Evolutionary conservation across 2,329 filamentous ascomycete species (phyloP).

Genomic region (Paraconiothyrium brasiliense): DNA sequence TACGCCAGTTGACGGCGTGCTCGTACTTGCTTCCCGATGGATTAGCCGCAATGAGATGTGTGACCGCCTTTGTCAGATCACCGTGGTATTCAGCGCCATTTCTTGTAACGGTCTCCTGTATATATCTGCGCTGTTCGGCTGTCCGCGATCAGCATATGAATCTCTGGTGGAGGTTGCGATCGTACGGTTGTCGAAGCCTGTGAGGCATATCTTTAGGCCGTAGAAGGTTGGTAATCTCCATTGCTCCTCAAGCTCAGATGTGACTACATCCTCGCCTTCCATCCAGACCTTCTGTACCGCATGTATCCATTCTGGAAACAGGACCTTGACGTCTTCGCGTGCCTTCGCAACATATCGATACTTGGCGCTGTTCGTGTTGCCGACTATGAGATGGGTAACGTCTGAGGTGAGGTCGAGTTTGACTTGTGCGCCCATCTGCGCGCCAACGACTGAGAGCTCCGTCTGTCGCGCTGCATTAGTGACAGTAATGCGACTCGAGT

Average conservation of each 20-base stretch:
- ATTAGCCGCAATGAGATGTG: conserved; percentile 83
- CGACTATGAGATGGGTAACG: conserved; percentile 93
- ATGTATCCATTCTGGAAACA: conserved; percentile 85
- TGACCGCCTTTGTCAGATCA: conserved; percentile 85
- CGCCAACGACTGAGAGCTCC: conserved; percentile 70
- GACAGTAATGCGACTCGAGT: neutral
- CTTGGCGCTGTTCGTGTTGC: conserved; percentile 87
- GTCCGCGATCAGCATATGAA: conserved; percentile 36
- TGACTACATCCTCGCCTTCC: conserved; percentile 77
- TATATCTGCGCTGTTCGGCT: conserved; percentile 73
- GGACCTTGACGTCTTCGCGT: conserved; percentile 83
- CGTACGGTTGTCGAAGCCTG: conserved; percentile 73
- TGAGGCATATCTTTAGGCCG: conserved; percentile 72
- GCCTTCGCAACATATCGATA: conserved; percentile 95
- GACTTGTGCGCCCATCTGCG: conserved; percentile 85
- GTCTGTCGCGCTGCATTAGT: conserved; percentile 45
- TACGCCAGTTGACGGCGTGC: conserved; percentile 83
- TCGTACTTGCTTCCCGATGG: conserved; percentile 90
- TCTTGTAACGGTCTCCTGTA: conserved; percentile 72
- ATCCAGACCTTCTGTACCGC: conserved; percentile 84
- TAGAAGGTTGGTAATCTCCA: conserved; percentile 72
- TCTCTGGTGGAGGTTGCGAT: conserved; percentile 3
- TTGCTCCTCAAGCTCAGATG: conserved; percentile 72
- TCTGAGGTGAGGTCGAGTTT: conserved; percentile 94
- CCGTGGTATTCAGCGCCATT: conserved; percentile 87